These are phyloP conservation scores for Grammothele lineata DNA, from an alignment of 768 basidiomycete species.

Conservation along the genomic window DNA sequence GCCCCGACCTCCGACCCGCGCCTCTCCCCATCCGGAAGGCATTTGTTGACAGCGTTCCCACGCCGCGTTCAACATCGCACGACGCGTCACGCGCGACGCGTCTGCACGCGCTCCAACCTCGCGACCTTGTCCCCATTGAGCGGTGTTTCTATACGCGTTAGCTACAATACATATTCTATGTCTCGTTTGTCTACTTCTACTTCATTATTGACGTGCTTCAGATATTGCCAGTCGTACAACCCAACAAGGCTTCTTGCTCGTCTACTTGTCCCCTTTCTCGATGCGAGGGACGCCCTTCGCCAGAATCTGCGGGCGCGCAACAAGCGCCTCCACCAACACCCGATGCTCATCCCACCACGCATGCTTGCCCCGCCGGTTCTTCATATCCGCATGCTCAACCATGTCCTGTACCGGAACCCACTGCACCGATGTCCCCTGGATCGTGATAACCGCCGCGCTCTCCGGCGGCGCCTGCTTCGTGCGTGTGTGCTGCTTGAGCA, in stretches of 20 bases:
- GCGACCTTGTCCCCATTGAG: too few species aligned
- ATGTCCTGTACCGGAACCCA: constrained; percentile 87
- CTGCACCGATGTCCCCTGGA: constrained; percentile 74
- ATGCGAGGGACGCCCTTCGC: constrained; percentile 19
- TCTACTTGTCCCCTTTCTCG: too few species aligned
- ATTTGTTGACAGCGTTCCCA: too few species aligned
- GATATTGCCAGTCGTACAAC: too few species aligned
- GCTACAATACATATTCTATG: too few species aligned
- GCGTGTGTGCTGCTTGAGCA: constrained; percentile 50
- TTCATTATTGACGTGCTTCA: too few species aligned
- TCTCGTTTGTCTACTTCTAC: too few species aligned
- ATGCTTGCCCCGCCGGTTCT: constrained; percentile 73
- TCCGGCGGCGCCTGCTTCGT: constrained; percentile 53
- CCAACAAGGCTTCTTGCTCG: too few species aligned
- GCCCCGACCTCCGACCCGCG: constrained; percentile 6
- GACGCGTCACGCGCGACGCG: too few species aligned
- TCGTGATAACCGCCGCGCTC: constrained; percentile 86
- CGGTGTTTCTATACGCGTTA: too few species aligned
- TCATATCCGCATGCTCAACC: constrained; percentile 85
- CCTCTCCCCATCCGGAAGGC: too few species aligned
- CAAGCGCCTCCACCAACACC: constrained; percentile 70
- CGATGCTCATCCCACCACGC: constrained; percentile 76
- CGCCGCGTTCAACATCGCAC: constrained; percentile 31
- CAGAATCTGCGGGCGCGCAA: constrained; percentile 55
- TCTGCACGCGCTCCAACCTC: too few species aligned